These are phyloP conservation scores for Conticribra guillardii DNA, from an alignment of 108 stramenopile genomes.

Conservation along the genomic window DNA sequence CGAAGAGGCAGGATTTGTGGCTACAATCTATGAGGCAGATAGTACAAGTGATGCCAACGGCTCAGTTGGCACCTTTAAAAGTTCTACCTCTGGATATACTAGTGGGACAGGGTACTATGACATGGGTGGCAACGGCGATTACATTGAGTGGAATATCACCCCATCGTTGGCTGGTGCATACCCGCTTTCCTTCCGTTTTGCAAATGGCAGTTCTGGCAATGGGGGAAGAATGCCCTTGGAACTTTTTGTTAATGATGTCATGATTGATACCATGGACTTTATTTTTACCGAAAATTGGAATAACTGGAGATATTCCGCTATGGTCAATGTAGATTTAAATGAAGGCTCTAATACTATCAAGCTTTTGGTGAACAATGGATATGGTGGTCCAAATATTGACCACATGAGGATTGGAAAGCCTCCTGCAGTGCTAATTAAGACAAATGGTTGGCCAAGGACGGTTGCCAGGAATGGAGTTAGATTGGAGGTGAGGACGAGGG, in stretches of 20 bases:
- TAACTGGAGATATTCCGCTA: constrained; percentile 43
- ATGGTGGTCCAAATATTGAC: constrained; percentile 50
- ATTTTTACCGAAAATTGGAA: constrained; percentile 23
- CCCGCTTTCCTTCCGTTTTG: constrained; percentile 44
- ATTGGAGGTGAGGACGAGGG: no score
- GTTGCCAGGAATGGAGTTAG: constrained; percentile 38
- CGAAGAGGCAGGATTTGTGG: constrained; percentile 18
- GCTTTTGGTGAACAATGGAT: constrained; percentile 23
- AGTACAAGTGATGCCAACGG: constrained; percentile 10
- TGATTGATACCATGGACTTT: constrained; percentile 28
- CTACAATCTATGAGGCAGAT: constrained; percentile 40
- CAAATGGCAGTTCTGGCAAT: constrained; percentile 9
- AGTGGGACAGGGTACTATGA: constrained; percentile 44
- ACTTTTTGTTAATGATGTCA: constrained; percentile 23
- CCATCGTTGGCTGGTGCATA: constrained; percentile 8
- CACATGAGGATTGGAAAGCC: constrained; percentile 48
- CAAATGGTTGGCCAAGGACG: constrained; percentile 36
- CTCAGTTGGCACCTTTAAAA: constrained; percentile 7
- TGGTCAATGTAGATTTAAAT: constrained; percentile 26
- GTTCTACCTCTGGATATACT: constrained; percentile 24
- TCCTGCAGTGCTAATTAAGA: constrained; percentile 42
- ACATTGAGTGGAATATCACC: constrained; percentile 25
- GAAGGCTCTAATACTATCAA: constrained; percentile 41
- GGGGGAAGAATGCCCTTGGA: constrained; percentile 27
- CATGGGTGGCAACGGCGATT: constrained; percentile 24